A percentile compares a stretch with the other conserved stretches of the same genome.
Evolutionary conservation across 331 rosid genomes (phyloP).

Genomic region (Spiraea crenata): DNA sequence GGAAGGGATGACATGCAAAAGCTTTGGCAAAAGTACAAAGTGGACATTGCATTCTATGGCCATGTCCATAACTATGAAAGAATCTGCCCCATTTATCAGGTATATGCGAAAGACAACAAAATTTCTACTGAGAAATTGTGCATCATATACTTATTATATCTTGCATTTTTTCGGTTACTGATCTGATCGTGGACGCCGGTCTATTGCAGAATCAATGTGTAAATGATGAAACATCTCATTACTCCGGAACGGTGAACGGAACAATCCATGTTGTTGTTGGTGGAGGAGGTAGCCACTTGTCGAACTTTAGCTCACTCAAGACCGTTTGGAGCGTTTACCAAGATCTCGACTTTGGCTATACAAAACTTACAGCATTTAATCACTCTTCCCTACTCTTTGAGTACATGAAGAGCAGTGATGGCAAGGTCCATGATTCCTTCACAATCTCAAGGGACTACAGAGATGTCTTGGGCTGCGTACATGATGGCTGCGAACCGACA

Average conservation of each 20-base stretch:
- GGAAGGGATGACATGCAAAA: constrained; percentile 28
- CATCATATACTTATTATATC: too few relatives aligned
- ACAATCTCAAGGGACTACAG: constrained; percentile 27
- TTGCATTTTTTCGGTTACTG: too few relatives aligned
- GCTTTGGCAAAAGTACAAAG: constrained; percentile 34
- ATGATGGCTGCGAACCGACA: constrained; percentile 30
- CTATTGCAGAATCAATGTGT: constrained; percentile 26
- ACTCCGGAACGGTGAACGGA: constrained; percentile 27
- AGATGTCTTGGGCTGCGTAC: constrained; percentile 32
- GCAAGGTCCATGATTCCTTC: constrained; percentile 29
- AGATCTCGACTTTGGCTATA: constrained; percentile 24
- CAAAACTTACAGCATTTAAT: constrained; percentile 26
- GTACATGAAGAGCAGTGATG: constrained; percentile 33
- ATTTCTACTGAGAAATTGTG: background rate
- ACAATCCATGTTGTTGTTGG: constrained; percentile 34
- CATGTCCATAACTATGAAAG: constrained; percentile 31
- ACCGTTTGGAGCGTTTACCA: constrained; percentile 26
- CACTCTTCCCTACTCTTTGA: constrained; percentile 22
- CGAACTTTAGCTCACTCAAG: constrained; percentile 6
- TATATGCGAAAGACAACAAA: background rate
- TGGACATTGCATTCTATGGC: constrained; percentile 28
- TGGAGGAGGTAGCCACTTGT: constrained; percentile 30
- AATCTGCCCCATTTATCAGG: constrained; percentile 30
- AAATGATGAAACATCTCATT: constrained; percentile 12
- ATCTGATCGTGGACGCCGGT: too few relatives aligned